phyloP scores from a whole-genome alignment of 768 basidiomycete species.

The Macrolepiota fuliginosa region DNA sequence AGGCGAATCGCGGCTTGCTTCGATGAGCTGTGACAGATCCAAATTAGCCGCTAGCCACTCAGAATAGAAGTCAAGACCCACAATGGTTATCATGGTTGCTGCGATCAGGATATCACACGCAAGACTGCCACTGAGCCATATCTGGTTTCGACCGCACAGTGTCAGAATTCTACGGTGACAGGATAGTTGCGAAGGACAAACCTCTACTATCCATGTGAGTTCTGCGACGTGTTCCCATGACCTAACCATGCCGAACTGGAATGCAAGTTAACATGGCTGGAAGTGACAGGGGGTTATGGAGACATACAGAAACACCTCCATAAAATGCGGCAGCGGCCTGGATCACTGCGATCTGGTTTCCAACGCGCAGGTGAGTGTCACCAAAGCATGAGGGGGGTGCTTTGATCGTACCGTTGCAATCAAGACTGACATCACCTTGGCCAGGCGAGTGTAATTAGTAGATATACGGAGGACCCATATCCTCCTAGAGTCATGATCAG shows the following conservation, averaged over 20 bases:
- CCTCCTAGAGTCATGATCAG: slow-evolving; percentile 13
- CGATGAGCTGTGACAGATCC: background rate
- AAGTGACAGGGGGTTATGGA: background rate
- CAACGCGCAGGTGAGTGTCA: background rate
- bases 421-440: background rate
- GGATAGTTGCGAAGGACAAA: background rate
- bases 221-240: slow-evolving; percentile 5
- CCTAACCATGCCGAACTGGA: background rate
- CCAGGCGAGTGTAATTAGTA: background rate
- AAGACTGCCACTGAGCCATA: slow-evolving; percentile 13
- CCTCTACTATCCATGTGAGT: slow-evolving; percentile 4
- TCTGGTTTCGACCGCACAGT: background rate
- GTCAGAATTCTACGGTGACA: background rate
- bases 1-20: slow-evolving; percentile 11
- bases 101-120: slow-evolving; percentile 15
- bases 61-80: background rate
- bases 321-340: slow-evolving; percentile 5
- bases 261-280: background rate
- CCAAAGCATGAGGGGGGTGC: background rate
- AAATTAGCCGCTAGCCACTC: background rate
- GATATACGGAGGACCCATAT: slow-evolving; percentile 10
- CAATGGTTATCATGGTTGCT: slow-evolving; percentile 13
- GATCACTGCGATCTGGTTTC: background rate
- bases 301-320: slow-evolving; percentile 2
- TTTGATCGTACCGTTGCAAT: slow-evolving; percentile 9